Evolutionary conservation across 495 filamentous ascomycete genomes (phyloP), one percentile per base, ranked within the genome.

Genomic region (Podospora pseudopauciseta): DNA sequence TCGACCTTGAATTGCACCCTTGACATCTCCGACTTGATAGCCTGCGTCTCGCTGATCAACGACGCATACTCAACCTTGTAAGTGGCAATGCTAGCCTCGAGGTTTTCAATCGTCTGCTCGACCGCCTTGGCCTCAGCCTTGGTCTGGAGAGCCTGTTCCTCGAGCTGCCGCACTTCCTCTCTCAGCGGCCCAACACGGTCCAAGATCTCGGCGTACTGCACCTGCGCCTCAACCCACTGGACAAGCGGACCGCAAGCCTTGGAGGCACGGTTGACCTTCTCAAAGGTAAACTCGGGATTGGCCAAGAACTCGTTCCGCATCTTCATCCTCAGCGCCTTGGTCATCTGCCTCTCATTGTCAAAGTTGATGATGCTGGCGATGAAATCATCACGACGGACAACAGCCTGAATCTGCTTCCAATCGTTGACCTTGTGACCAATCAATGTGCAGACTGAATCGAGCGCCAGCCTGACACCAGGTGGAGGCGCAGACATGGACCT

Each of bases 341-440:
- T 98, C 95, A 99, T 97, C 78, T 96, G 91, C 72, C 80, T 88
- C 82, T 97, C 92, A 73, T 97, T 99, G 82, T 98, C 91, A 76
- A 97, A 99, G 75, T 92, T 93, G 77, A 98, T 90, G 74, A 99
- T 98, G 80, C 92, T 97, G 28, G 93, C 92, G 81, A 99, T 97
- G 80, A 99, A 99, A 72, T 97, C 93, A 75, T 98, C 95, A 30
- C 87, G 86, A 67, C 95, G 90, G 32, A 98, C 86, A 67, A 98
- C 89, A 57, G 84, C 90, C 78, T 93, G 90, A 62, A 98, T 93
- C 54, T 87, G 88, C 80, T 92, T 94, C 95, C 95, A 99, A 73
- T 88, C 91, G 67, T 87, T 88, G 67, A 92, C 89, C 79, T 91
- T 96, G 79, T 98, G 93, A 16, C 94, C 94, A 60, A 99, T 86